These are phyloP conservation scores for Scutellospora calospora DNA, from an alignment of 371 early-diverging fungal species.

Conservation along the genomic window DNA sequence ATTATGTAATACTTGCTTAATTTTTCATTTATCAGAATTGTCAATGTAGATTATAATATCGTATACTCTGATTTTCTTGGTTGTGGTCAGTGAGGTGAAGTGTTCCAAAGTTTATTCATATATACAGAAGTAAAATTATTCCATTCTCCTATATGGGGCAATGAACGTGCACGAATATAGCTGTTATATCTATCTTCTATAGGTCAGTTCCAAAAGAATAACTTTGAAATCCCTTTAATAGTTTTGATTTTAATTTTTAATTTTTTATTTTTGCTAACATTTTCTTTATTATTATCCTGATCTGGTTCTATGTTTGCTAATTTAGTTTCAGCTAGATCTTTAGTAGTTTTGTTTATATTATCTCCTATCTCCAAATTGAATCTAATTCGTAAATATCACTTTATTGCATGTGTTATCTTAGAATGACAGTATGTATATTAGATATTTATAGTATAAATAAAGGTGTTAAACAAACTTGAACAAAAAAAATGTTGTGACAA, in stretches of 20 bases:
- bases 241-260: slow-evolving; percentile 11
- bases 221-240: background rate
- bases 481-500: no score
- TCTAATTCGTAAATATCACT: no score
- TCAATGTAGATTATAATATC: background rate
- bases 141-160: background rate
- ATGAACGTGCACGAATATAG: background rate
- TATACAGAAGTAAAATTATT: background rate
- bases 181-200: background rate
- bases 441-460: background rate
- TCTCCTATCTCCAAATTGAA: no score
- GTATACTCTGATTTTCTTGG: slow-evolving; percentile 5
- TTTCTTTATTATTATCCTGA: background rate
- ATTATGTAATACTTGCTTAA: no score
- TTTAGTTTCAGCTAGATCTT: no score
- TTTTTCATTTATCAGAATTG: background rate
- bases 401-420: background rate
- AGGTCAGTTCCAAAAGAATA: background rate
- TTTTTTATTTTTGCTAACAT: no score
- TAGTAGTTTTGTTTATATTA: no score
- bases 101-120: background rate
- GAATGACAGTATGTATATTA: background rate
- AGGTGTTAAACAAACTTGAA: background rate
- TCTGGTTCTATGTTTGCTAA: background rate
- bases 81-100: background rate